A percentile compares a stretch with the other conserved stretches of the same genome.
These are phyloP conservation scores for Fusarium poae DNA, from an alignment of 2,329 filamentous ascomycete species.

Conservation along the genomic window DNA sequence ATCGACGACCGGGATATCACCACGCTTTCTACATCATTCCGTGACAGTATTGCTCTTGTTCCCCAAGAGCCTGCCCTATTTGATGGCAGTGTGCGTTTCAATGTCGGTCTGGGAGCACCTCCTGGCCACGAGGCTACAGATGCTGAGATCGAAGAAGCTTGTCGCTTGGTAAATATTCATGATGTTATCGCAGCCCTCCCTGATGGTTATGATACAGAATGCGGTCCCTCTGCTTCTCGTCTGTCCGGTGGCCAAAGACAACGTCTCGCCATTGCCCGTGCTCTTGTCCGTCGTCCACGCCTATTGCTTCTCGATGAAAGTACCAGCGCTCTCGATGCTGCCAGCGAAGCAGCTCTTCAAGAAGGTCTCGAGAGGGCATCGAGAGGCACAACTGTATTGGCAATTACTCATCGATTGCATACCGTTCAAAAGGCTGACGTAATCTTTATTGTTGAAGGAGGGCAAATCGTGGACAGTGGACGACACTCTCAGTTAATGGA, in stretches of 20 bases:
- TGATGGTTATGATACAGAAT: slow-evolving; percentile 73
- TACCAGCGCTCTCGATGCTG: slow-evolving; percentile 80
- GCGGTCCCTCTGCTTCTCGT: slow-evolving; percentile 78
- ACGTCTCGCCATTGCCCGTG: slow-evolving; percentile 81
- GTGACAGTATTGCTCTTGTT: slow-evolving; percentile 67
- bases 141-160: slow-evolving; percentile 74
- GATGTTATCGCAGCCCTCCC: slow-evolving; percentile 74
- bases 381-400: slow-evolving; percentile 66
- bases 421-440: slow-evolving; percentile 68
- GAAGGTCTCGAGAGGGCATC: slow-evolving; percentile 72
- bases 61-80: slow-evolving; percentile 70
- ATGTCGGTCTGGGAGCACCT: slow-evolving; percentile 66
- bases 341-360: slow-evolving; percentile 75
- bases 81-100: slow-evolving; percentile 68
- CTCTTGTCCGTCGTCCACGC: slow-evolving; percentile 77
- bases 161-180: slow-evolving; percentile 76
- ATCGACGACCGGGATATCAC: slow-evolving; percentile 61
- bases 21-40: slow-evolving; percentile 58
- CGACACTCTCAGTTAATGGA: slow-evolving; percentile 66
- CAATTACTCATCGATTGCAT: slow-evolving; percentile 69
- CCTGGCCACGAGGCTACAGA: slow-evolving; percentile 68
- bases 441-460: slow-evolving; percentile 68
- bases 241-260: slow-evolving; percentile 85
- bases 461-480: slow-evolving; percentile 64
- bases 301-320: slow-evolving; percentile 85